phyloP scores from a whole-genome alignment of 441 rosid species.

The Adansonia madagascariensis region DNA sequence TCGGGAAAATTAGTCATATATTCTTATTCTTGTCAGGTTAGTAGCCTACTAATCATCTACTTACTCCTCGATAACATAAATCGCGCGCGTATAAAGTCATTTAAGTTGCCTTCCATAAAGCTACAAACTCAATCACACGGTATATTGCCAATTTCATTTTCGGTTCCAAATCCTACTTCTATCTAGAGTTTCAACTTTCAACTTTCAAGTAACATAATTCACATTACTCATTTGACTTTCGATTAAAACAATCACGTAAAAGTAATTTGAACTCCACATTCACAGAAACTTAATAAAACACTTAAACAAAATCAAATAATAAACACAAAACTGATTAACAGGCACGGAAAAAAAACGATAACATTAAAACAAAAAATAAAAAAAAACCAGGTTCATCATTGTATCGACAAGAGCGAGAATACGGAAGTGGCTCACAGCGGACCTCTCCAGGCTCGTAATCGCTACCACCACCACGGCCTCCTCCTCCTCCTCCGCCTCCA shows the following conservation, averaged over 20 bases:
- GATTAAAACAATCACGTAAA: not conserved
- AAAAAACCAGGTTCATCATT: constrained; percentile 60
- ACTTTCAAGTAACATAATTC: constrained; percentile 16
- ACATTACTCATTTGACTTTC: not conserved
- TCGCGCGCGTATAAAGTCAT: not conserved
- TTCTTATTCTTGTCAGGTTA: no score
- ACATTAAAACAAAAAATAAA: not conserved
- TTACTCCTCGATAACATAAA: not conserved
- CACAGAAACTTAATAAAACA: constrained; percentile 2
- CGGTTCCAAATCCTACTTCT: not conserved
- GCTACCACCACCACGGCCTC: constrained; percentile 32
- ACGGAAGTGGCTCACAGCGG: constrained; percentile 54
- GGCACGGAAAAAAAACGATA: no score
- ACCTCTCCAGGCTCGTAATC: constrained; percentile 77
- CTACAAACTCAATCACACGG: not conserved
- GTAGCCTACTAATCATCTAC: not conserved
- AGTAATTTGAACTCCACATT: not conserved
- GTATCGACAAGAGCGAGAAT: constrained; percentile 49
- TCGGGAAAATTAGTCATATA: not conserved
- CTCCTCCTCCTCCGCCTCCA: constrained; percentile 17
- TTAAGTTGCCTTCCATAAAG: not conserved
- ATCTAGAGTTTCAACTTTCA: constrained; percentile 23
- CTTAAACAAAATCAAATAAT: not conserved
- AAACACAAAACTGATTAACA: not conserved
- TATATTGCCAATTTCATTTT: not conserved